Percentiles rank a stretch among this genome's conserved stretches.
These are phyloP conservation scores for Rusavskia elegans DNA, from an alignment of 495 filamentous ascomycete species.

Conservation along the genomic window DNA sequence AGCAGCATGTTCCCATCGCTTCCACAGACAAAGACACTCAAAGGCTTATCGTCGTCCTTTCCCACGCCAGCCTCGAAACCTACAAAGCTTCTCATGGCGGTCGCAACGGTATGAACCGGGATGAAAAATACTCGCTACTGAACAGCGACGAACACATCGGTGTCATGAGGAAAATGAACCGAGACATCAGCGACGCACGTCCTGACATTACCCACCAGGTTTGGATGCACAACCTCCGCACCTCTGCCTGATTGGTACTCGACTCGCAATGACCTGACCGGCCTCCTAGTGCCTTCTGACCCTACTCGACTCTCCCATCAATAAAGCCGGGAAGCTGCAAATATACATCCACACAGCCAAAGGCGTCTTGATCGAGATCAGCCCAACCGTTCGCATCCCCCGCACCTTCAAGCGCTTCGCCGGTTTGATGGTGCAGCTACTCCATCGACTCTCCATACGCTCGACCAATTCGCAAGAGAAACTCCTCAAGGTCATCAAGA, in stretches of 20 bases:
- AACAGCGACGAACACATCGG: slow-evolving; percentile 99
- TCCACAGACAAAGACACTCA: slow-evolving; percentile 75
- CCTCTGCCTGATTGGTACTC: background rate
- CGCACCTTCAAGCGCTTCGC: slow-evolving; percentile 98
- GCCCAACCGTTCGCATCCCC: slow-evolving; percentile 88
- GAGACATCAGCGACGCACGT: slow-evolving; percentile 92
- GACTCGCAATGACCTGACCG: slow-evolving; percentile 10
- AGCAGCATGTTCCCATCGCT: slow-evolving; percentile 77
- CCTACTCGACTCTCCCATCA: slow-evolving; percentile 91
- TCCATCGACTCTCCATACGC: slow-evolving; percentile 89
- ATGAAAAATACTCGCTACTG: slow-evolving; percentile 89
- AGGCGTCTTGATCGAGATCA: slow-evolving; percentile 93
- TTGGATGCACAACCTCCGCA: slow-evolving; percentile 14
- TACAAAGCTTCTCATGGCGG: slow-evolving; percentile 72
- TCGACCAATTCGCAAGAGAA: slow-evolving; percentile 94
- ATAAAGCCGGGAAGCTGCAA: slow-evolving; percentile 93
- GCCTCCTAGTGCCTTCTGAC: slow-evolving; percentile 77
- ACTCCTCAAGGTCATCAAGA: slow-evolving; percentile 90
- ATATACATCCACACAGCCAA: slow-evolving; percentile 98
- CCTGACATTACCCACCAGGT: slow-evolving; percentile 99
- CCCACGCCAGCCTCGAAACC: slow-evolving; percentile 92
- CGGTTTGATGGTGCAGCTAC: slow-evolving; percentile 95
- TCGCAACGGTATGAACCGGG: slow-evolving; percentile 48
- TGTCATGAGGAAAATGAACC: slow-evolving; percentile 97
- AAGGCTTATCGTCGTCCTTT: slow-evolving; percentile 86